A percentile compares a stretch with the other conserved stretches of the same genome.
These are phyloP conservation scores for Infundibulicybe gibba DNA, from an alignment of 768 basidiomycete genomes.

Conservation along the genomic window DNA sequence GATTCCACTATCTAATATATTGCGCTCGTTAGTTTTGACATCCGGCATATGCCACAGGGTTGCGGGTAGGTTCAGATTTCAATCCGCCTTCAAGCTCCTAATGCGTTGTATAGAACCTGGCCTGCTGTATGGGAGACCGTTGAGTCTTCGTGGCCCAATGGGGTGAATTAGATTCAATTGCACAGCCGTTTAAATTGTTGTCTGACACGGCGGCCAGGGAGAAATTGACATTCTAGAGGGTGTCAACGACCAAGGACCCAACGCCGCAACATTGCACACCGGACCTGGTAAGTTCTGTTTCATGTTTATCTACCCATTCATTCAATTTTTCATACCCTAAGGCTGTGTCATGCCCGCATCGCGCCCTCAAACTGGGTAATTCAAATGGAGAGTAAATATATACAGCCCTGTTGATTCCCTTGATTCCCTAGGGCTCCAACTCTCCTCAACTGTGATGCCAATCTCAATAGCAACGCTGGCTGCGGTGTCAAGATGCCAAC, in stretches of 20 bases:
- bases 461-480: conserved; percentile 42
- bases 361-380: too few relatives aligned
- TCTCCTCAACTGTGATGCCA: background rate
- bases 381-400: too few relatives aligned
- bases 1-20: too few relatives aligned
- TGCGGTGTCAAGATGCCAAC: conserved; percentile 41
- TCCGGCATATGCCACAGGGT: conserved; percentile 51
- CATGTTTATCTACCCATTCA: too few relatives aligned
- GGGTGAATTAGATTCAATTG: conserved; percentile 9
- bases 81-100: background rate
- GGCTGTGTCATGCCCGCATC: too few relatives aligned
- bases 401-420: too few relatives aligned
- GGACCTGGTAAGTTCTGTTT: conserved; percentile 14
- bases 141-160: conserved; percentile 34
- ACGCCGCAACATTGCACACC: conserved; percentile 33
- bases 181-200: background rate
- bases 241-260: conserved; percentile 33
- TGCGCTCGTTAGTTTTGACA: too few relatives aligned
- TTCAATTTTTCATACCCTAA: too few relatives aligned
- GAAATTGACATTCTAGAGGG: conserved; percentile 41
- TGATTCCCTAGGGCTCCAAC: too few relatives aligned
- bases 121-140: conserved; percentile 44
- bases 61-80: conserved; percentile 33
- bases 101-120: conserved; percentile 18
- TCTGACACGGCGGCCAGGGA: conserved; percentile 12